Evolutionary conservation across 371 early-diverging fungal species (phyloP).

Genomic region (Mortierella sp.): DNA sequence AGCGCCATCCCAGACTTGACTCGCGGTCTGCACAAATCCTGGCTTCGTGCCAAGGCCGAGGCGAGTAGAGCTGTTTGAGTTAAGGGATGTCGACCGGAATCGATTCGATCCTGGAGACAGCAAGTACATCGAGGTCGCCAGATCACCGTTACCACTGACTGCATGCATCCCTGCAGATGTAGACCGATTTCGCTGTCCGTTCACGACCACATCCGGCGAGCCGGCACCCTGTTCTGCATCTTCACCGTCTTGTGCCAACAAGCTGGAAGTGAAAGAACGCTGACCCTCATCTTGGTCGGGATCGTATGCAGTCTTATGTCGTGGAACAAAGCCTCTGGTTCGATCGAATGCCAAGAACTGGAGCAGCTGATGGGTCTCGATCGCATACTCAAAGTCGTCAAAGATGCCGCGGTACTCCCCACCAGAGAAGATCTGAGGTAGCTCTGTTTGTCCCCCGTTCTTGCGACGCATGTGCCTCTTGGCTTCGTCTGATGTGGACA

Average conservation of each 20-base stretch:
- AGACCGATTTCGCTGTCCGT: constrained; percentile 17
- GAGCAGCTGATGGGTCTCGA: constrained; percentile 39
- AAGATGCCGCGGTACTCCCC: constrained; percentile 44
- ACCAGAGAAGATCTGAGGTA: constrained; percentile 43
- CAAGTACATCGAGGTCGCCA: constrained; percentile 38
- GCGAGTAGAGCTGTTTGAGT: constrained; percentile 7
- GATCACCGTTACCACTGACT: constrained; percentile 1
- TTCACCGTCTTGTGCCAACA: constrained; percentile 41
- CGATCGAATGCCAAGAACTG: constrained; percentile 56
- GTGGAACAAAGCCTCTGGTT: constrained; percentile 27
- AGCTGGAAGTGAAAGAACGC: neutral
- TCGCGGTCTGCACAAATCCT: constrained; percentile 48
- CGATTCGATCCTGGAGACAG: constrained; percentile 34
- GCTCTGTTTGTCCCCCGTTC: constrained; percentile 24
- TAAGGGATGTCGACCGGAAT: constrained; percentile 21
- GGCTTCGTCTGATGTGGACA: constrained; percentile 30
- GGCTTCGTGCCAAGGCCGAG: constrained; percentile 7
- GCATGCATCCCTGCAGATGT: neutral
- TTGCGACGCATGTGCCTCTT: constrained; percentile 42
- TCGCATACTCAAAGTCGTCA: constrained; percentile 52
- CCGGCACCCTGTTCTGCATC: constrained; percentile 50
- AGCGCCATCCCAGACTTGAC: constrained; percentile 47
- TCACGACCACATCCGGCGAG: constrained; percentile 27
- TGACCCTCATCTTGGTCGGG: neutral
- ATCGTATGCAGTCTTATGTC: constrained; percentile 12